phyloP scores from a whole-genome alignment of 176 grass and related monocot species.

The Guadua angustifolia region DNA sequence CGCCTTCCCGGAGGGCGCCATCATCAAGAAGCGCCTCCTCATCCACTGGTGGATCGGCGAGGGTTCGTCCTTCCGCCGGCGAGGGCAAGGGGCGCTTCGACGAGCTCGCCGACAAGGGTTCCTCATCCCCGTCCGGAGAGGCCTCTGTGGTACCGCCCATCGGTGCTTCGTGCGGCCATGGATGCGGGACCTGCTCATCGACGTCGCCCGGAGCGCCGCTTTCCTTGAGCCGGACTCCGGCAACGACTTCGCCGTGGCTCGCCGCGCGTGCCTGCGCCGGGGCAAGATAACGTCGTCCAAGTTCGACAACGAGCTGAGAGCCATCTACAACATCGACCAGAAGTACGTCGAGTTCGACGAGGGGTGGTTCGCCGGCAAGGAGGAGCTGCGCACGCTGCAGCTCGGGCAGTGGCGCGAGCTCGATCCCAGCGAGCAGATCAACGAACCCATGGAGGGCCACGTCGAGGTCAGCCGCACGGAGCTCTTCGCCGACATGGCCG shows the following conservation, averaged over 20 bases:
- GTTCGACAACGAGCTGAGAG: not conserved
- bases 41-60: slow-evolving; percentile 62
- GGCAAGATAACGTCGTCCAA: too few relatives aligned
- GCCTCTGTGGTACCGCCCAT: slow-evolving; percentile 28
- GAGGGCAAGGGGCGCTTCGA: not conserved
- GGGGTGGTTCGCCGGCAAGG: slow-evolving; percentile 37
- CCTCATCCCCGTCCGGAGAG: slow-evolving; percentile 1
- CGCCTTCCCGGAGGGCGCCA: slow-evolving; percentile 43
- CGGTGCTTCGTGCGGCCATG: not conserved
- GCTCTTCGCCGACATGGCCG: too few relatives aligned
- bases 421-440: not conserved
- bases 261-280: too few relatives aligned
- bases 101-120: slow-evolving; percentile 29
- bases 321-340: not conserved
- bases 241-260: not conserved
- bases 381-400: slow-evolving; percentile 1
- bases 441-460: not conserved
- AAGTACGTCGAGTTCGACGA: not conserved
- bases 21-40: slow-evolving; percentile 53
- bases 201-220: too few relatives aligned
- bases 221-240: not conserved
- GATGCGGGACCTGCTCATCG: too few relatives aligned
- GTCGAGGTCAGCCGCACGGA: too few relatives aligned
- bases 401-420: too few relatives aligned
- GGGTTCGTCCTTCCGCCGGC: slow-evolving; percentile 5